Percentiles rank a stretch among this genome's conserved stretches.
These are phyloP conservation scores for Kurtzmaniella quercitrusa DNA, from an alignment of 1,139 yeast species.

Conservation along the genomic window DNA sequence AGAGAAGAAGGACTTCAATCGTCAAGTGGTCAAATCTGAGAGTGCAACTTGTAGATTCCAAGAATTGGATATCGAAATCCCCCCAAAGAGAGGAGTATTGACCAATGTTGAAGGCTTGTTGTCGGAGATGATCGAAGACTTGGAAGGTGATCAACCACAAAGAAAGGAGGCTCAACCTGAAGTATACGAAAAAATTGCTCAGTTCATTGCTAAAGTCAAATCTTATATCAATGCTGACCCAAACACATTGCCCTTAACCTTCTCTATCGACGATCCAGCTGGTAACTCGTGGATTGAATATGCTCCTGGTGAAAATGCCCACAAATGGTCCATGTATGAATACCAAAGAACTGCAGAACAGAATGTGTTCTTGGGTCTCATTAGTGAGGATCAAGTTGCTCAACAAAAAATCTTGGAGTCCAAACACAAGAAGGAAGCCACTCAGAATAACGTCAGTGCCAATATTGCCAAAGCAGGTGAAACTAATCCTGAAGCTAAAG, in stretches of 20 bases:
- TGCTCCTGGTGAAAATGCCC: conserved; percentile 81
- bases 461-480: conserved; percentile 13
- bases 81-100: conserved; percentile 90
- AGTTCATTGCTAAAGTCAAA: conserved; percentile 58
- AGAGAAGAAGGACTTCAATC: conserved; percentile 66
- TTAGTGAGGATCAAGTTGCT: conserved; percentile 74
- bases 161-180: conserved; percentile 74
- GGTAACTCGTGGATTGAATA: conserved; percentile 98
- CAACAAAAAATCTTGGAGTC: conserved; percentile 42
- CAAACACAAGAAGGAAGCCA: conserved; percentile 35
- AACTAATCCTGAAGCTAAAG: background rate
- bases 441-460: conserved; percentile 27
- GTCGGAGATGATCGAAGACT: conserved; percentile 78
- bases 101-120: conserved; percentile 90
- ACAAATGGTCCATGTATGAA: conserved; percentile 85
- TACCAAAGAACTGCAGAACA: conserved; percentile 87
- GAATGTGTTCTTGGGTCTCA: conserved; percentile 79
- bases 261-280: conserved; percentile 86
- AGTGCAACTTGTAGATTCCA: conserved; percentile 76
- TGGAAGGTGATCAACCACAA: conserved; percentile 73
- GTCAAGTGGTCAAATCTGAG: conserved; percentile 92
- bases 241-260: conserved; percentile 71
- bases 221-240: conserved; percentile 60
- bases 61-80: conserved; percentile 90
- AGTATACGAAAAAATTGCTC: conserved; percentile 68